A percentile compares a stretch with the other conserved stretches of the same genome.
Evolutionary conservation across 805 yeast species (phyloP).

Genomic region (Candida yuanshanica): DNA sequence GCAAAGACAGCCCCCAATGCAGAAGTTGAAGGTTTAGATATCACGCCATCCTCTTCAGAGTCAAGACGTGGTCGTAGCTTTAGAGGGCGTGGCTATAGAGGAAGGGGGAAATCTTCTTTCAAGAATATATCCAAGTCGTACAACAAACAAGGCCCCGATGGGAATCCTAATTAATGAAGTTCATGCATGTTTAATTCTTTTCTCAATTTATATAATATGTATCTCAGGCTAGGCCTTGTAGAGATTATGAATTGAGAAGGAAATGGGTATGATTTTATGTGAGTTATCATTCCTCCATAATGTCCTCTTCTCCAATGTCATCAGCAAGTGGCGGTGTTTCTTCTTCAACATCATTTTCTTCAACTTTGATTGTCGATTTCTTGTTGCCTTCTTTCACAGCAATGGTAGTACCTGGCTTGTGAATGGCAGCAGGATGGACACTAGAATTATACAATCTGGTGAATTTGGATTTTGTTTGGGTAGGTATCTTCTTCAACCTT

Average conservation of each 20-base stretch:
- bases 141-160: not conserved
- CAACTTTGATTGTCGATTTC: not conserved
- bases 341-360: not conserved
- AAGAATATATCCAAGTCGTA: not conserved
- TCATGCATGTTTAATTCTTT: not conserved
- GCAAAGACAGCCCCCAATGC: not conserved
- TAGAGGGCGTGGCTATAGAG: not conserved
- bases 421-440: constrained; percentile 81
- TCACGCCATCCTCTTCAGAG: not conserved
- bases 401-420: constrained; percentile 63
- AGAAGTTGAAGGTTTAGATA: not conserved
- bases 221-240: too few species aligned
- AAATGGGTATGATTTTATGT: not conserved
- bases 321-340: not conserved
- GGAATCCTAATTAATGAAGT: not conserved
- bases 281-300: not conserved
- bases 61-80: not conserved
- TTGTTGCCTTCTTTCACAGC: constrained; percentile 6
- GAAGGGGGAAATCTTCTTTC: not conserved
- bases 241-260: too few species aligned
- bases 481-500: constrained; percentile 55
- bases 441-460: constrained; percentile 75
- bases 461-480: constrained; percentile 78
- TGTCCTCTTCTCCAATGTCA: not conserved
- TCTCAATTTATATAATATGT: too few species aligned